Conservation (phyloP, 768 basidiomycete species). For the Xerocomellus intermedius region DNA sequence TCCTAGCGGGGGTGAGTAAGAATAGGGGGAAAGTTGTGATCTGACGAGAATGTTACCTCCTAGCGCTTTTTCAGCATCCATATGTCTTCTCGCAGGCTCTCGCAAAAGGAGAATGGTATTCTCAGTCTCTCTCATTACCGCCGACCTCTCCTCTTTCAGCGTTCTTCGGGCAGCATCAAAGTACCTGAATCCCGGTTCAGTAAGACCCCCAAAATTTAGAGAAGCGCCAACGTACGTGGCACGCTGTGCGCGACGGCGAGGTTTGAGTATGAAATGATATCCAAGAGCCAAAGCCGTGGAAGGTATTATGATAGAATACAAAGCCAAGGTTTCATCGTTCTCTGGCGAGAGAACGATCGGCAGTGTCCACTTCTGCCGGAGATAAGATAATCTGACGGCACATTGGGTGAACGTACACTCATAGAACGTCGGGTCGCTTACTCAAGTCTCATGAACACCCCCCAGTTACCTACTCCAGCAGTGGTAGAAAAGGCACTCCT, state of each 20-base stretch:
- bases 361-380: constrained; percentile 55
- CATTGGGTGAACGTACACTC: constrained; percentile 12
- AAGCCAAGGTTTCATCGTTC: constrained; percentile 43
- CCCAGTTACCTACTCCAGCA: constrained; percentile 44
- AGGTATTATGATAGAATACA: constrained; percentile 54
- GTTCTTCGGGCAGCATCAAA: constrained; percentile 63
- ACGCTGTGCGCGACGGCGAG: constrained; percentile 52
- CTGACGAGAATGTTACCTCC: constrained; percentile 49
- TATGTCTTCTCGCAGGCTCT: constrained; percentile 64
- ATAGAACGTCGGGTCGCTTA: constrained; percentile 28
- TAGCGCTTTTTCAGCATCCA: constrained; percentile 59
- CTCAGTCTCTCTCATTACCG: constrained; percentile 60
- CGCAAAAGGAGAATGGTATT: constrained; percentile 61
- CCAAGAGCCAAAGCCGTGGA: constrained; percentile 50
- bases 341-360: constrained; percentile 59
- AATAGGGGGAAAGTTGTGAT: constrained; percentile 6
- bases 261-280: constrained; percentile 58
- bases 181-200: constrained; percentile 45
- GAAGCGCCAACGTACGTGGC: constrained; percentile 41
- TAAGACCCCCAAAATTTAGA: constrained; percentile 10
- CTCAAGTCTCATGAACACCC: constrained; percentile 57
- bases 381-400: constrained; percentile 47
- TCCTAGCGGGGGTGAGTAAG: constrained; percentile 42
- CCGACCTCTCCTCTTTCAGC: constrained; percentile 62
- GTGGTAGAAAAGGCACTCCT: constrained; percentile 43